Evolutionary conservation across 345 rosid species (phyloP).

Genomic region (Conringia planisiliqua): DNA sequence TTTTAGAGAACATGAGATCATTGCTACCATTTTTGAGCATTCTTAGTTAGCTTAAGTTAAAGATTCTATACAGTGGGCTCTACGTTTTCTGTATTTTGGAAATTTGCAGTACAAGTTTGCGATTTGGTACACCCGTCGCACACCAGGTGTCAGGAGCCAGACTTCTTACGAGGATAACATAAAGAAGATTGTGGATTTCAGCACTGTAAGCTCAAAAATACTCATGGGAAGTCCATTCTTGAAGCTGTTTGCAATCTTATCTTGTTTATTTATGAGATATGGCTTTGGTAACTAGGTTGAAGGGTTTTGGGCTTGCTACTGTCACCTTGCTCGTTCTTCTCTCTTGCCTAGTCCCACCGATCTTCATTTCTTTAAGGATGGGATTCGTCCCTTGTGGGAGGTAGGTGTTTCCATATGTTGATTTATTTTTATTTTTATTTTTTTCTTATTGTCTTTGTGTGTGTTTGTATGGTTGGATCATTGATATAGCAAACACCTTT

Average conservation of each 20-base stretch:
- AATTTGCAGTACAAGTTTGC: conserved; percentile 69
- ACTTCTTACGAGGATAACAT: conserved; percentile 93
- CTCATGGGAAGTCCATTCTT: not conserved
- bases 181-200: conserved; percentile 89
- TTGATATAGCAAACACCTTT: not conserved
- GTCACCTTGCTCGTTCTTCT: conserved; percentile 90
- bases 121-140: conserved; percentile 96
- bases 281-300: conserved; percentile 57
- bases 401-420: conserved; percentile 29
- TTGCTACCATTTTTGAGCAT: conserved; percentile 8
- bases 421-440: too few relatives aligned
- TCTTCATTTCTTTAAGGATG: conserved; percentile 92
- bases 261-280: conserved; percentile 17
- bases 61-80: not conserved
- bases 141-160: conserved; percentile 82
- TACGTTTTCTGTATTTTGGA: not conserved
- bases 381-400: conserved; percentile 96
- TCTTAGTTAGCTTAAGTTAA: not conserved
- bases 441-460: not conserved
- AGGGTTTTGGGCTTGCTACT: conserved; percentile 87
- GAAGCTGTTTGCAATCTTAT: not conserved
- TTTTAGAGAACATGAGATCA: not conserved
- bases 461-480: not conserved
- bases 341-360: conserved; percentile 84
- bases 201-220: conserved; percentile 55